A percentile compares a stretch with the other conserved stretches of the same genome.
Conservation (phyloP, 1,139 yeast species). For the Debaryomycetaceae sp. region DNA sequence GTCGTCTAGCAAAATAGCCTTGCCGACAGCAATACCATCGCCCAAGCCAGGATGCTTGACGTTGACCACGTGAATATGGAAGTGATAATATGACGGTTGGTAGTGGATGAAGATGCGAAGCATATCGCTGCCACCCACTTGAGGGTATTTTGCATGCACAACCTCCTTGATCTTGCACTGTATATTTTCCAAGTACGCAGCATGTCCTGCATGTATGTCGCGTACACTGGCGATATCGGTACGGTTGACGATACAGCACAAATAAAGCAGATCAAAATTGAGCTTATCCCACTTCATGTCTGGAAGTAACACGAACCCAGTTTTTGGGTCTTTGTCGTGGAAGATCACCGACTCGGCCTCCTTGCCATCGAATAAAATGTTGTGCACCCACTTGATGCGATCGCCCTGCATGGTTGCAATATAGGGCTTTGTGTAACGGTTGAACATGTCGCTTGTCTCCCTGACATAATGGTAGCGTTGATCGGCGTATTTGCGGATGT, state of each 20-base stretch:
- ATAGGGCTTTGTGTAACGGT: constrained; percentile 62
- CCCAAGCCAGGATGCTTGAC: constrained; percentile 70
- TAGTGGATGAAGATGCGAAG: constrained; percentile 79
- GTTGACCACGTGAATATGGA: constrained; percentile 89
- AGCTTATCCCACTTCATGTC: constrained; percentile 94
- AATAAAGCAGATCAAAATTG: constrained; percentile 64
- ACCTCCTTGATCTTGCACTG: constrained; percentile 40
- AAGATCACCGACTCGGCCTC: constrained; percentile 76
- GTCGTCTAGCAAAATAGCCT: constrained; percentile 78
- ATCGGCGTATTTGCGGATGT: constrained; percentile 65
- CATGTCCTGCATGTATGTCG: constrained; percentile 61
- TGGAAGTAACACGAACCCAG: constrained; percentile 63
- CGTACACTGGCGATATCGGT: constrained; percentile 71
- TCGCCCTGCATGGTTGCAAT: constrained; percentile 73
- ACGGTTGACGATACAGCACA: constrained; percentile 74
- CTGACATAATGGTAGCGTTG: constrained; percentile 56
- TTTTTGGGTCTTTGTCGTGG: constrained; percentile 51
- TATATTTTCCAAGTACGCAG: constrained; percentile 50
- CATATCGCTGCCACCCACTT: constrained; percentile 32
- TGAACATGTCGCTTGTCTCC: constrained; percentile 81
- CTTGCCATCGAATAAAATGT: constrained; percentile 75
- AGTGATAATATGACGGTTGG: constrained; percentile 94
- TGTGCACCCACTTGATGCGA: constrained; percentile 84
- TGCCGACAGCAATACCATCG: constrained; percentile 69
- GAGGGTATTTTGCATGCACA: constrained; percentile 40